phyloP scores from a whole-genome alignment of 352 stramenopile genomes.

The Discostella stelligera region DNA sequence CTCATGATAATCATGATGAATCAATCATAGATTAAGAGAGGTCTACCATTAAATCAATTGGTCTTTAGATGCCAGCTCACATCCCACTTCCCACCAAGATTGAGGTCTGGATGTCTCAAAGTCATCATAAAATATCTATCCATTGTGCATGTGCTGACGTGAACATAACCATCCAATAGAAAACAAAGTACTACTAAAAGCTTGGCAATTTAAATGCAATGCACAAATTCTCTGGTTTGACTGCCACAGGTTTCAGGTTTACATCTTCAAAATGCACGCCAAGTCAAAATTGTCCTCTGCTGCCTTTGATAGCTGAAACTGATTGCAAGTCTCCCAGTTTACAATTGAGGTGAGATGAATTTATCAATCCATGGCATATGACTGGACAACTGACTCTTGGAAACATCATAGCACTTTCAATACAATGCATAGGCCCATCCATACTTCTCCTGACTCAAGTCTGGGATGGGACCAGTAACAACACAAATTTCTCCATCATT shows the following conservation, averaged over 20 bases:
- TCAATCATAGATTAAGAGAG: too few relatives aligned
- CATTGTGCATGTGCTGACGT: too few relatives aligned
- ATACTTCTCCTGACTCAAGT: too few relatives aligned
- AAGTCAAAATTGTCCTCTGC: not conserved
- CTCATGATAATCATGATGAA: too few relatives aligned
- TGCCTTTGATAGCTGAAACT: not conserved
- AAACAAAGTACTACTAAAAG: too few relatives aligned
- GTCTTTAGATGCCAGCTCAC: too few relatives aligned
- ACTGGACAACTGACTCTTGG: slow-evolving; percentile 2
- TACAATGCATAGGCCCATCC: too few relatives aligned
- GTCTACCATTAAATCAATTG: too few relatives aligned
- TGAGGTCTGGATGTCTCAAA: too few relatives aligned
- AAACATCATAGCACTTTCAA: not conserved
- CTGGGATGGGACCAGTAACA: slow-evolving; percentile 6
- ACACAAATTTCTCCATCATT: slow-evolving; percentile 13
- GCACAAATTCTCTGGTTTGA: slow-evolving; percentile 16
- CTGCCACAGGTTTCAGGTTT: slow-evolving; percentile 3
- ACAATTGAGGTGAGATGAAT: slow-evolving; percentile 11
- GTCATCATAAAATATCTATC: too few relatives aligned
- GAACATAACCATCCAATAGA: too few relatives aligned
- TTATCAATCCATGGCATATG: slow-evolving; percentile 19
- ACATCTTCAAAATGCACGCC: slow-evolving; percentile 14
- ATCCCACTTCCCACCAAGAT: too few relatives aligned
- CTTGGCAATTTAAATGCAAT: slow-evolving; percentile 21
- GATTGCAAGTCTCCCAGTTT: slow-evolving; percentile 15